Conservation (phyloP, 2,329 filamentous ascomycete species). For the Aureobasidium sp. region DNA sequence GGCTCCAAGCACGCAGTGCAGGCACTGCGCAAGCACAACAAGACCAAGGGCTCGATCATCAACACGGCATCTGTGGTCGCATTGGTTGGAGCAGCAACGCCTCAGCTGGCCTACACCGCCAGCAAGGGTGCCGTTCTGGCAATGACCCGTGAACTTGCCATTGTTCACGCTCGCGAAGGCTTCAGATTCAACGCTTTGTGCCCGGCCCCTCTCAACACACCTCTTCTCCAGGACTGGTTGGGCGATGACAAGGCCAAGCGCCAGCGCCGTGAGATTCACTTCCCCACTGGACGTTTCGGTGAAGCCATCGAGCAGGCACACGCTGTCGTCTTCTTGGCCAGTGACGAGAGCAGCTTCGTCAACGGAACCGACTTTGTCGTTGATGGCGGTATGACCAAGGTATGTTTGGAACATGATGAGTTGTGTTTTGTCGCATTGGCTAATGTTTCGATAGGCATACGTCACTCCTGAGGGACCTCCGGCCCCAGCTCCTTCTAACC, state of each 20-base stretch:
- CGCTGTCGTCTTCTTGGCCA: slow-evolving; percentile 79
- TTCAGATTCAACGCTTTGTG: slow-evolving; percentile 88
- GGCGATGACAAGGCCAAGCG: slow-evolving; percentile 81
- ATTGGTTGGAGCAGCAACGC: slow-evolving; percentile 77
- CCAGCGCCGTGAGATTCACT: slow-evolving; percentile 76
- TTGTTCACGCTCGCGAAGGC: slow-evolving; percentile 83
- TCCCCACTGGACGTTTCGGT: slow-evolving; percentile 80
- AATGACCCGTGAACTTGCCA: slow-evolving; percentile 81
- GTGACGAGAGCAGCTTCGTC: slow-evolving; percentile 82
- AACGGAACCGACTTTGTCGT: slow-evolving; percentile 91
- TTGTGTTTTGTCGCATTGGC: slow-evolving; percentile 1
- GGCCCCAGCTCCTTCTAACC: slow-evolving; percentile 41
- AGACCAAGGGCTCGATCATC: slow-evolving; percentile 75
- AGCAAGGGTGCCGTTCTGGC: slow-evolving; percentile 90
- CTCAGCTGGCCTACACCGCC: slow-evolving; percentile 87
- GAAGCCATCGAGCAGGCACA: slow-evolving; percentile 93
- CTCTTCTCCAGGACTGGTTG: slow-evolving; percentile 86
- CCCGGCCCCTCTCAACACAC: slow-evolving; percentile 86
- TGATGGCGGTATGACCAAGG: slow-evolving; percentile 90
- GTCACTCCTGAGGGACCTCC: slow-evolving; percentile 55
- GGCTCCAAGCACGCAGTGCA: slow-evolving; percentile 87
- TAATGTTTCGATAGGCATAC: slow-evolving; percentile 52
- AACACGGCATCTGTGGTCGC: slow-evolving; percentile 89
- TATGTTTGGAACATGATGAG: slow-evolving; percentile 21
- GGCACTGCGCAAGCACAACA: slow-evolving; percentile 69